A percentile compares a stretch with the other conserved stretches of the same genome.
These are phyloP conservation scores for Rhizophora mangle DNA, from an alignment of 345 rosid species.

Conservation along the genomic window DNA sequence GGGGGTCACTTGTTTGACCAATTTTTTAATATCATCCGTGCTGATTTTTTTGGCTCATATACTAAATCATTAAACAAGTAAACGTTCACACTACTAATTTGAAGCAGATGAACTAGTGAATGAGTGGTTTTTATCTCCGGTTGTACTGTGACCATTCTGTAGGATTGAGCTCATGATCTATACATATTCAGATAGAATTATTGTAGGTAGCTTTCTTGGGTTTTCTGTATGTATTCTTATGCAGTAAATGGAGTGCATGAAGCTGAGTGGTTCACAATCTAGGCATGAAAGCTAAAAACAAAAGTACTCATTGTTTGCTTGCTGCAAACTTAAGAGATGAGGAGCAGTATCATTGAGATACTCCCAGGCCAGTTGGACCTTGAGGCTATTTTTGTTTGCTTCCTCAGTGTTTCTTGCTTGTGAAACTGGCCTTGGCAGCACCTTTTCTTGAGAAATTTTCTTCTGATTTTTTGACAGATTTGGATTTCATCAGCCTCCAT, in stretches of 20 bases:
- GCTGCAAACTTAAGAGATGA: too few relatives aligned
- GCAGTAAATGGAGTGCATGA: background rate
- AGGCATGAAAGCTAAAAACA: too few relatives aligned
- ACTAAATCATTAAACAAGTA: too few relatives aligned
- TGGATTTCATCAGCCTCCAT: conserved; percentile 91
- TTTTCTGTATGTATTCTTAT: background rate
- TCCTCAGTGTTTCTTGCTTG: background rate
- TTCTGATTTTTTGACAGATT: conserved; percentile 39
- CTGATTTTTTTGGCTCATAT: too few relatives aligned
- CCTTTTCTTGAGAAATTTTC: conserved; percentile 10
- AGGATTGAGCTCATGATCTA: conserved; percentile 3
- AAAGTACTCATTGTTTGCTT: too few relatives aligned
- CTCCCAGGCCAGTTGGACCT: background rate
- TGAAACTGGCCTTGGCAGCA: background rate
- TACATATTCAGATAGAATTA: background rate
- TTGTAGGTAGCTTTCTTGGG: background rate
- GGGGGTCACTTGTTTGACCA: too few relatives aligned
- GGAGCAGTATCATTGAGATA: background rate
- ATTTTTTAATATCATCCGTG: too few relatives aligned
- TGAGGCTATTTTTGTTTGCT: conserved; percentile 3
- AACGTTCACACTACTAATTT: background rate
- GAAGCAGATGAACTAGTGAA: background rate
- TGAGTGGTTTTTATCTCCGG: background rate
- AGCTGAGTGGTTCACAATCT: background rate
- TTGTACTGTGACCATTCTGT: background rate